Conservation (phyloP, 192 early-diverging fungal species). For the Mortierella hygrophila region DNA sequence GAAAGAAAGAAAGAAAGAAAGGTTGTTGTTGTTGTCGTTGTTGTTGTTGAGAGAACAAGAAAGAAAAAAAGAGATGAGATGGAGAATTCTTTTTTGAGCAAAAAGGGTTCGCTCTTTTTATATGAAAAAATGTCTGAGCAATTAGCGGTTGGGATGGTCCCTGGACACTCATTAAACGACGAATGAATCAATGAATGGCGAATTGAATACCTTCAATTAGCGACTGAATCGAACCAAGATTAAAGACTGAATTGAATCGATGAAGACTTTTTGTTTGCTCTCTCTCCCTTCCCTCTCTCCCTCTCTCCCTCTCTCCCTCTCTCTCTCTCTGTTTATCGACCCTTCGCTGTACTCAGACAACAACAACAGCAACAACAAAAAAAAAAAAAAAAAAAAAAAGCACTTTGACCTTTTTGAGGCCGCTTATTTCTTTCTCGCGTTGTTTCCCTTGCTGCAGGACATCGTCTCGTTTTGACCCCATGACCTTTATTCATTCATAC, state of each 20-base stretch:
- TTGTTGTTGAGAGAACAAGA: background rate
- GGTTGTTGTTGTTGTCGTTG: too few relatives aligned
- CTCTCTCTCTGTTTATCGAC: background rate
- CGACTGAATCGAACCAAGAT: background rate
- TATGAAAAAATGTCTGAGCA: background rate
- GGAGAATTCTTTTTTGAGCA: slow-evolving; percentile 9
- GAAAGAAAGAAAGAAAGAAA: background rate
- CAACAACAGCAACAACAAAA: too few relatives aligned
- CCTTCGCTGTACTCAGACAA: too few relatives aligned
- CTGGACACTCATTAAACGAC: background rate
- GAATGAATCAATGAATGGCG: background rate
- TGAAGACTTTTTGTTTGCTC: background rate
- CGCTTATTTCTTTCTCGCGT: too few relatives aligned
- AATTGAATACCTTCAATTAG: background rate
- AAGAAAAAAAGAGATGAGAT: slow-evolving; percentile 3
- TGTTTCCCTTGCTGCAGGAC: background rate
- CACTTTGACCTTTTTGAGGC: slow-evolving; percentile 1
- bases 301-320: too few relatives aligned
- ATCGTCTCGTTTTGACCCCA: background rate
- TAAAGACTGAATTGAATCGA: background rate
- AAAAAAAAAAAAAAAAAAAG: background rate
- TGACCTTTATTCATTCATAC: background rate
- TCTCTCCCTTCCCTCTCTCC: background rate
- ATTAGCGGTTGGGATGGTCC: background rate
- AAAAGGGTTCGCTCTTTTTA: background rate